These are phyloP conservation scores for Deinandra increscens DNA, from an alignment of 129 eudicot species.

Conservation along the genomic window DNA sequence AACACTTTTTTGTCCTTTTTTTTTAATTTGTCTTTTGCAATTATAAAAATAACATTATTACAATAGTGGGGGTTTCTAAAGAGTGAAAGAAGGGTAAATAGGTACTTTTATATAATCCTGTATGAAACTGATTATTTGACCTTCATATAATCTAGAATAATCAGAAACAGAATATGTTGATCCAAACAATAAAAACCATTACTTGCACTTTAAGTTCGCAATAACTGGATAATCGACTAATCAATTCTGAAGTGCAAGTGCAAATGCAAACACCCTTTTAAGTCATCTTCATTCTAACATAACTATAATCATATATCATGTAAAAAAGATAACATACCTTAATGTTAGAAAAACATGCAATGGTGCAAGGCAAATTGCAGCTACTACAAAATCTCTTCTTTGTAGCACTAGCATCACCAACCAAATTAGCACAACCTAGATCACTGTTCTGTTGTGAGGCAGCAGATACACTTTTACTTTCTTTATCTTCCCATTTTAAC, in stretches of 20 bases:
- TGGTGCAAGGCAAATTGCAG: constrained; percentile 72
- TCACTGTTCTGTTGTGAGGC: constrained; percentile 35
- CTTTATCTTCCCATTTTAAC: constrained; percentile 68
- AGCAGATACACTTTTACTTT: constrained; percentile 35
- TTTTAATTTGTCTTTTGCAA: not conserved
- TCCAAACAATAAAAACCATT: not conserved
- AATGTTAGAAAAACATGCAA: constrained; percentile 77
- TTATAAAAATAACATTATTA: not conserved
- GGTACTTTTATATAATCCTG: not conserved
- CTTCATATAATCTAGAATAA: not conserved
- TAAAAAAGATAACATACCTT: constrained; percentile 46
- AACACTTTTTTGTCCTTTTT: not conserved
- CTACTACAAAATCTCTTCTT: constrained; percentile 66
- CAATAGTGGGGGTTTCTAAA: too few relatives aligned
- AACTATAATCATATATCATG: constrained; percentile 1
- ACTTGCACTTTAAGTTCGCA: not conserved
- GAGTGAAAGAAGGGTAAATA: not conserved
- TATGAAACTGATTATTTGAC: not conserved
- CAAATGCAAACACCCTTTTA: constrained; percentile 2
- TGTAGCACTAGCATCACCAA: constrained; percentile 22
- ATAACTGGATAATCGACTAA: not conserved
- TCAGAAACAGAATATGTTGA: not conserved
- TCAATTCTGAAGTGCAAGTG: not conserved
- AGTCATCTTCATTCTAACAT: constrained; percentile 8
- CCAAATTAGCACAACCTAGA: constrained; percentile 23